Percentiles rank a stretch among this genome's conserved stretches.
Conservation (phyloP, 2,329 filamentous ascomycete genomes). For the Westerdykella ornata region DNA sequence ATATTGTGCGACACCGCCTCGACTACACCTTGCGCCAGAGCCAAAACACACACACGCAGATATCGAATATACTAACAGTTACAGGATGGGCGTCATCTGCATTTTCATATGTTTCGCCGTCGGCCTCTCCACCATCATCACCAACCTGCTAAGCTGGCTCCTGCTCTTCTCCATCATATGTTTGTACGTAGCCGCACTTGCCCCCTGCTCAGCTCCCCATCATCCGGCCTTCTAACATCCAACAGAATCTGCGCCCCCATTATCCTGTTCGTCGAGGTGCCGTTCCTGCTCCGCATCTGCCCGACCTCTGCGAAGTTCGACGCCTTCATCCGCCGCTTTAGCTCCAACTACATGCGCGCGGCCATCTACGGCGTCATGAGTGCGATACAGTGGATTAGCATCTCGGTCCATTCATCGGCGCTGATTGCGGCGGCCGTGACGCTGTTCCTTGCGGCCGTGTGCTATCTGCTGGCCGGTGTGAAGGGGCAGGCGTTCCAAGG, state of each 20-base stretch:
- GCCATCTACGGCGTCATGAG: slow-evolving; percentile 78
- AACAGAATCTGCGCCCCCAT: slow-evolving; percentile 44
- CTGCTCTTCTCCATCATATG: slow-evolving; percentile 55
- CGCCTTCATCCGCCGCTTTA: slow-evolving; percentile 79
- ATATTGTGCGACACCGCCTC: too few species aligned
- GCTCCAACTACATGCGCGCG: slow-evolving; percentile 95
- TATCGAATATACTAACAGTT: slow-evolving; percentile 11
- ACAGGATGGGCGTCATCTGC: slow-evolving; percentile 52
- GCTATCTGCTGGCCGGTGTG: slow-evolving; percentile 72
- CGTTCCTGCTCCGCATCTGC: slow-evolving; percentile 93
- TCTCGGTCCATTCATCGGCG: slow-evolving; percentile 57
- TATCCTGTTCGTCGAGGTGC: slow-evolving; percentile 61
- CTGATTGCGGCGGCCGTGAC: slow-evolving; percentile 83
- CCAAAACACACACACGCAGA: neutral
- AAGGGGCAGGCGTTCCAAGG: slow-evolving; percentile 82
- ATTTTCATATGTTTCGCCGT: slow-evolving; percentile 61
- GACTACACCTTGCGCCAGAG: neutral
- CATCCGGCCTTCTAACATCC: slow-evolving; percentile 1
- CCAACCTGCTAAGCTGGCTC: slow-evolving; percentile 43
- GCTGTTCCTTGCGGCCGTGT: slow-evolving; percentile 66
- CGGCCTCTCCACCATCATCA: slow-evolving; percentile 62
- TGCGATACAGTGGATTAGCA: slow-evolving; percentile 75
- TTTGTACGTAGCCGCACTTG: slow-evolving; percentile 35
- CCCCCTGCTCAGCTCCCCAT: neutral
- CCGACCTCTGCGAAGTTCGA: slow-evolving; percentile 90